Base-by-base conservation (phyloP, 1,139 yeast species). In the Blastobotrys elegans region DNA sequence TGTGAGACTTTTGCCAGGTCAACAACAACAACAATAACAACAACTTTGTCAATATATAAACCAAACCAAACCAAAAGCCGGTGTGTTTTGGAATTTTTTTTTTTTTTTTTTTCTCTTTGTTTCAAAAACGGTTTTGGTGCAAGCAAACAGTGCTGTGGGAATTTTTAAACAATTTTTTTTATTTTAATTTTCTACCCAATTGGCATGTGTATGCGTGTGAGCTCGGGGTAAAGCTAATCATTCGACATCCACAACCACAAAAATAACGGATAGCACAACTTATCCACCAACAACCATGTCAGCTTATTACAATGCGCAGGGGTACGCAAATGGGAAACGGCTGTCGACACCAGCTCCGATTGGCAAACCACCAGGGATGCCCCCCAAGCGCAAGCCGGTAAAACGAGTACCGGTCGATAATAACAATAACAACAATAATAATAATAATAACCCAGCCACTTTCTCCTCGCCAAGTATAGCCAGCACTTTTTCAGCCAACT, bases 271-370 rank as follows among this genome's bases (percentile, higher is more conserved):
- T 30, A 30, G 33, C 11, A 13, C 33, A 27, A 13, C 30, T 27
- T 13, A 27, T 8, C 30, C 30, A 27, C 30, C 30, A 13, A 30
- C 6, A 18, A 34, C 2, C 2, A 34, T 34, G 38, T 34, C 38
- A 14, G 21, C 40, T 2, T 22, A 37, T 37, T 17, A 27, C 22
- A 39, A 27, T n/a, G 11, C 29, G 6, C 38, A 34, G 10, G 56
- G 56, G n/a, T 53, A 53, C 30, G 27, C 46, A n/a, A 53, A 53
- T 44, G 56, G 56, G 7, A 53, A 46, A 44, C 49, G 44, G 40
- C 40, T 50, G 21, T 39, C 37, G 6, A 16, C 22, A 8, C 24
- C 43, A 10, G 42, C 46, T 8, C 49, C 51, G 5, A 36, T 43
- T 4, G 43, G 50, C 5, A 52, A 52, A 20, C 53, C 53, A 7